These are phyloP conservation scores for Apiotrichum brassicae DNA, from an alignment of 1,284 basidiomycete genomes.

Conservation along the genomic window DNA sequence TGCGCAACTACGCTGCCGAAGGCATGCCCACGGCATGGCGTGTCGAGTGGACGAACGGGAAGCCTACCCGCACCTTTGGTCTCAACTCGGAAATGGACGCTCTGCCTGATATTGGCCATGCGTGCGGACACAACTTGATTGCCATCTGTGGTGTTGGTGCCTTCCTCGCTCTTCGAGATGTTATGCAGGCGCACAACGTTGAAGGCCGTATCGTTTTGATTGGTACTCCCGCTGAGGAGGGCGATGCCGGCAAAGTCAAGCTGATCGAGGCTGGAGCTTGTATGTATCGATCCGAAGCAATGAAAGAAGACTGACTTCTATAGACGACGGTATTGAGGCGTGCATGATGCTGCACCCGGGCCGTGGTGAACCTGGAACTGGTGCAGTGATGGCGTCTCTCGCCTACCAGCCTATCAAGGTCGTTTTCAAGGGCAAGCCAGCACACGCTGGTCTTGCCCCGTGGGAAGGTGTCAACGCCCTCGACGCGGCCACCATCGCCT, in stretches of 20 bases:
- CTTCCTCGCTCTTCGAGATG: slow-evolving; percentile 63
- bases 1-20: slow-evolving; percentile 14
- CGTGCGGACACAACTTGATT: slow-evolving; percentile 82
- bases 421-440: slow-evolving; percentile 49
- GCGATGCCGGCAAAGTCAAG: slow-evolving; percentile 67
- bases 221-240: slow-evolving; percentile 82
- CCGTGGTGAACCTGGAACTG: not conserved
- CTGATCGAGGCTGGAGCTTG: slow-evolving; percentile 71
- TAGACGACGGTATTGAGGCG: slow-evolving; percentile 19
- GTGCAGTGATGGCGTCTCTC: slow-evolving; percentile 20
- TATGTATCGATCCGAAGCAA: no score
- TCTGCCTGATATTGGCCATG: slow-evolving; percentile 58
- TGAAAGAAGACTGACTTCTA: no score
- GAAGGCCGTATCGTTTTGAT: slow-evolving; percentile 68
- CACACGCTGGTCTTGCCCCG: slow-evolving; percentile 57
- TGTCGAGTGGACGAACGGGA: slow-evolving; percentile 56
- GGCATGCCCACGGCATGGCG: slow-evolving; percentile 60
- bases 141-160: slow-evolving; percentile 72
- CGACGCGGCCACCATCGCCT: slow-evolving; percentile 74
- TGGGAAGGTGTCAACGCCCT: slow-evolving; percentile 73
- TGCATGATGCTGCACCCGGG: slow-evolving; percentile 23
- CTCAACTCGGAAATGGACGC: slow-evolving; percentile 59
- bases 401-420: slow-evolving; percentile 22
- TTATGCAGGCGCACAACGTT: slow-evolving; percentile 59
- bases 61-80: slow-evolving; percentile 58